phyloP scores from a whole-genome alignment of 2,329 filamentous ascomycete genomes.

The Colletotrichum plurivorum region DNA sequence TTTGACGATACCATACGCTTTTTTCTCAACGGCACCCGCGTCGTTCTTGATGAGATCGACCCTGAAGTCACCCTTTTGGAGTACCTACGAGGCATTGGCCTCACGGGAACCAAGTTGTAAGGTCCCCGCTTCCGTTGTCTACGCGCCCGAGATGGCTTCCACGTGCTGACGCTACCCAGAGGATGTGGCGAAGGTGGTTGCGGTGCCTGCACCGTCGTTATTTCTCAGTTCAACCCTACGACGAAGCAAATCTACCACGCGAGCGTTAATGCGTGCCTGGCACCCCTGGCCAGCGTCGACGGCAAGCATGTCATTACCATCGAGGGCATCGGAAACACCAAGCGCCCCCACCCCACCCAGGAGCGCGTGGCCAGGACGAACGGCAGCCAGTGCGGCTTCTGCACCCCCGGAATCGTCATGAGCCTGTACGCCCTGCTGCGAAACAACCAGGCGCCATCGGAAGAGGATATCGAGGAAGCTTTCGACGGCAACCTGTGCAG shows the following conservation, averaged over 20 bases:
- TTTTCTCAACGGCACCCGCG: slow-evolving; percentile 94
- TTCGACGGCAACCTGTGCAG: slow-evolving; percentile 97
- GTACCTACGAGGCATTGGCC: slow-evolving; percentile 90
- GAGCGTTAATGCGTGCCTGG: slow-evolving; percentile 95
- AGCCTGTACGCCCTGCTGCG: slow-evolving; percentile 93
- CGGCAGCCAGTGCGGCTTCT: slow-evolving; percentile 95
- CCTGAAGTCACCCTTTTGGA: slow-evolving; percentile 94
- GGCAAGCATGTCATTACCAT: slow-evolving; percentile 99
- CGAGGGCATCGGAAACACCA: slow-evolving; percentile 92
- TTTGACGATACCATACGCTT: slow-evolving; percentile 93
- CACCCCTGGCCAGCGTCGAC: slow-evolving; percentile 91
- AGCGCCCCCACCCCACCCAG: slow-evolving; percentile 89
- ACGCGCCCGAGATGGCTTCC: neutral
- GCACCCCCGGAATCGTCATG: slow-evolving; percentile 98
- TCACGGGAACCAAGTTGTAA: slow-evolving; percentile 93
- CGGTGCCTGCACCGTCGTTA: slow-evolving; percentile 94
- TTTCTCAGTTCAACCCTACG: slow-evolving; percentile 93
- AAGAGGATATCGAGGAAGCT: slow-evolving; percentile 92
- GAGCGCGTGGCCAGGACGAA: slow-evolving; percentile 92
- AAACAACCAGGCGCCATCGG: slow-evolving; percentile 83
- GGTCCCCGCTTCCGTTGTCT: slow-evolving; percentile 41
- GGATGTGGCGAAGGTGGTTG: slow-evolving; percentile 97
- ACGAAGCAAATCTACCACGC: slow-evolving; percentile 96
- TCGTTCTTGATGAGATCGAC: slow-evolving; percentile 88
- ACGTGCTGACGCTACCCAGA: slow-evolving; percentile 49